Evolutionary conservation across 2,329 filamentous ascomycete genomes (phyloP).

Genomic region (Exophiala mesophila): DNA sequence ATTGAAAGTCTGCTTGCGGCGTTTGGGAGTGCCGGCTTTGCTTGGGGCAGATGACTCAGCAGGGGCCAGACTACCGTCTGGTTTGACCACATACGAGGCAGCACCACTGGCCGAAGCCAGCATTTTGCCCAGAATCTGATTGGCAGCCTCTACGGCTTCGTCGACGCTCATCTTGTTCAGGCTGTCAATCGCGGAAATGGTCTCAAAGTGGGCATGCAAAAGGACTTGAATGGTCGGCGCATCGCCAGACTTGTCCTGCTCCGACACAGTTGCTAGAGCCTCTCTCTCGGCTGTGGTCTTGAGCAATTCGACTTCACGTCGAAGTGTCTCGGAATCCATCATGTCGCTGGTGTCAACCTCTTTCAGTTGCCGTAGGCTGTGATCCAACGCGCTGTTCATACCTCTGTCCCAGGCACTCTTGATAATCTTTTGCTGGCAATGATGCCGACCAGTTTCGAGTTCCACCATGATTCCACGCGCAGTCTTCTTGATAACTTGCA

Average conservation of each 20-base stretch:
- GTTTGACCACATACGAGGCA: slow-evolving; percentile 80
- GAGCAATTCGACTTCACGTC: slow-evolving; percentile 77
- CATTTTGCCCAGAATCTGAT: slow-evolving; percentile 69
- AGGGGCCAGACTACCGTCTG: slow-evolving; percentile 62
- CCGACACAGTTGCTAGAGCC: slow-evolving; percentile 67
- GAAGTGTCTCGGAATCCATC: slow-evolving; percentile 66
- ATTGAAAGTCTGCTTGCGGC: slow-evolving; percentile 46
- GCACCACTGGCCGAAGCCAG: slow-evolving; percentile 70
- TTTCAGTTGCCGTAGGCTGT: slow-evolving; percentile 73
- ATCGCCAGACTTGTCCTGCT: slow-evolving; percentile 79
- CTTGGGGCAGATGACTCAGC: slow-evolving; percentile 63
- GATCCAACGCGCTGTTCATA: slow-evolving; percentile 81
- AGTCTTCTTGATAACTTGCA: slow-evolving; percentile 75
- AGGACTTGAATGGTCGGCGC: slow-evolving; percentile 74
- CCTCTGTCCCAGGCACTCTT: slow-evolving; percentile 81
- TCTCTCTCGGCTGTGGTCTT: slow-evolving; percentile 80
- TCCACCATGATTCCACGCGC: slow-evolving; percentile 85
- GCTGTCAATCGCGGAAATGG: slow-evolving; percentile 74
- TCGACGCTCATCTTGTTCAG: slow-evolving; percentile 78
- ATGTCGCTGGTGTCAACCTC: slow-evolving; percentile 63
- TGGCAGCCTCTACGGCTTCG: slow-evolving; percentile 75
- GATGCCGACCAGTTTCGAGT: slow-evolving; percentile 82
- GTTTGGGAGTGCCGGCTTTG: slow-evolving; percentile 71
- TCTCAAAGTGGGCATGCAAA: slow-evolving; percentile 86
- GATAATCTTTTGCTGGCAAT: slow-evolving; percentile 78